Evolutionary conservation across 176 grass and related monocot species (phyloP).

Genomic region (Musa beccarii): DNA sequence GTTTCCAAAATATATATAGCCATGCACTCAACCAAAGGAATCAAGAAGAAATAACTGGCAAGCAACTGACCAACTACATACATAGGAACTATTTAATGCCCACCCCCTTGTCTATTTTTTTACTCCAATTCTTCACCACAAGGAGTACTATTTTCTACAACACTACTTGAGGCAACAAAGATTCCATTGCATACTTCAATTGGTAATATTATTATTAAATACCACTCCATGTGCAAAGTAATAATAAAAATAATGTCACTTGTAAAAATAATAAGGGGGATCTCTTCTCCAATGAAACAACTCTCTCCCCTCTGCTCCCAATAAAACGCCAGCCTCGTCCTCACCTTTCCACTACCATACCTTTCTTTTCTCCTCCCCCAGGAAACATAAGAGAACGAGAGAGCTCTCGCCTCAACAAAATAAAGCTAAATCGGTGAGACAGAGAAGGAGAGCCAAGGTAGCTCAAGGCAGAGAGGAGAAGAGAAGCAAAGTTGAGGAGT

Average conservation of each 20-base stretch:
- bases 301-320: not conserved
- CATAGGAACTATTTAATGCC: no score
- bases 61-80: no score
- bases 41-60: no score
- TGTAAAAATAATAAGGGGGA: not conserved
- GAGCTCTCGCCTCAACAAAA: not conserved
- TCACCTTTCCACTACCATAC: not conserved
- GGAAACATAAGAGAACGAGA: not conserved
- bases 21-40: no score
- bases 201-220: not conserved
- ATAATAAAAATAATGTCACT: not conserved
- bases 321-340: slow-evolving; percentile 1
- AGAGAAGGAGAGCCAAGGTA: not conserved
- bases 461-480: not conserved
- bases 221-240: not conserved
- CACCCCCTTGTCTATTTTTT: no score
- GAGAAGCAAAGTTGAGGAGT: not conserved
- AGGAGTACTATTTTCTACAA: no score
- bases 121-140: no score
- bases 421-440: not conserved
- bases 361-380: not conserved
- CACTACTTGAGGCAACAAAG: no score
- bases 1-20: no score
- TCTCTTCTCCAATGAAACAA: no score
- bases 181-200: not conserved